A percentile compares a stretch with the other conserved stretches of the same genome.
Evolutionary conservation across 306 rosid genomes (phyloP).

Genomic region (Aeschynomene evenia): DNA sequence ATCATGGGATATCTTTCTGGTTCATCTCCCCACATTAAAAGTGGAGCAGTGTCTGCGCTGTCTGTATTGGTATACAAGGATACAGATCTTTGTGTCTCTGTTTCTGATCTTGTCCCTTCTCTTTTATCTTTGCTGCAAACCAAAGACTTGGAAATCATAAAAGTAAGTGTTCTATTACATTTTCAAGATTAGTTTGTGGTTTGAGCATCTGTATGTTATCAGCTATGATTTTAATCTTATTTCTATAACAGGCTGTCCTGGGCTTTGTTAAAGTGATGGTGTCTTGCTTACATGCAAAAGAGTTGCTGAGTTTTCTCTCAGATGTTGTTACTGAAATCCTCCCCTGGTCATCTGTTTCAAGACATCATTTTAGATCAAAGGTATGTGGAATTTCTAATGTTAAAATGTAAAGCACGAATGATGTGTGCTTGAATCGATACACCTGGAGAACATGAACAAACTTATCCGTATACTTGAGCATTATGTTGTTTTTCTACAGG

Average conservation of each 20-base stretch:
- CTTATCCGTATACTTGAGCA: background rate
- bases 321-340: conserved; percentile 58
- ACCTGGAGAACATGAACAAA: background rate
- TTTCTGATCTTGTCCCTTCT: conserved; percentile 75
- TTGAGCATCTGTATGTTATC: conserved; percentile 21
- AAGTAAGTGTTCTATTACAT: conserved; percentile 50
- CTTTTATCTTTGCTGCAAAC: conserved; percentile 73
- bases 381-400: conserved; percentile 40
- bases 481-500: conserved; percentile 45
- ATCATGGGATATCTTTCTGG: conserved; percentile 90
- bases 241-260: conserved; percentile 78
- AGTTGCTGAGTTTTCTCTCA: conserved; percentile 61
- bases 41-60: conserved; percentile 92
- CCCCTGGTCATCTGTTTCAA: conserved; percentile 81
- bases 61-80: conserved; percentile 80
- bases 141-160: conserved; percentile 75
- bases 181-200: conserved; percentile 15
- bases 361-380: conserved; percentile 87
- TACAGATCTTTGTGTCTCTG: conserved; percentile 52
- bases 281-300: conserved; percentile 60
- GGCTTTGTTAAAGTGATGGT: conserved; percentile 92
- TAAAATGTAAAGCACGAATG: background rate
- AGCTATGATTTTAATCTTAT: conserved; percentile 32
- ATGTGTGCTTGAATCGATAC: background rate
- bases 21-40: conserved; percentile 83